phyloP scores from a whole-genome alignment of 2,329 filamentous ascomycete genomes.

The Alternaria panax region DNA sequence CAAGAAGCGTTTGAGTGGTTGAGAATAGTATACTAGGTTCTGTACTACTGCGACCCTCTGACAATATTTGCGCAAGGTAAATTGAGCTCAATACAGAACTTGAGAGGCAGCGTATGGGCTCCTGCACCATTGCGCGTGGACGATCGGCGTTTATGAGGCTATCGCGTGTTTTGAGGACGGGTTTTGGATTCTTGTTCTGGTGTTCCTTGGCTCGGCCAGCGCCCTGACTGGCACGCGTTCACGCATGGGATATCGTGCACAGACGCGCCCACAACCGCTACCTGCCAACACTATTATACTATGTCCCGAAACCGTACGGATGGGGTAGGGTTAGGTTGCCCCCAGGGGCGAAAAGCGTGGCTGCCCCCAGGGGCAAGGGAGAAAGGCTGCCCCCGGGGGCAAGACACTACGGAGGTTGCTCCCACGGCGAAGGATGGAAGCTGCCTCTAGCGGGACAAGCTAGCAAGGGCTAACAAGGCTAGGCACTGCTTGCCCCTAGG shows the following conservation, averaged over 20 bases:
- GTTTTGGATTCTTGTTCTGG: background rate
- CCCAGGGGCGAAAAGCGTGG: too few species aligned
- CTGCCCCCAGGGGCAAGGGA: too few species aligned
- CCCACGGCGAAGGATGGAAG: background rate
- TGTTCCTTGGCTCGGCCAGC: background rate
- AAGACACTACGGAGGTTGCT: too few species aligned
- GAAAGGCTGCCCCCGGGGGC: background rate
- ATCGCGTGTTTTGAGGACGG: background rate
- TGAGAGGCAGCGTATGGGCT: too few species aligned
- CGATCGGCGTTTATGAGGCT: background rate
- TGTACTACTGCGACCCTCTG: too few species aligned
- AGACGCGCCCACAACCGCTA: background rate
- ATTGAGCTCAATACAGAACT: too few species aligned
- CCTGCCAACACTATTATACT: background rate
- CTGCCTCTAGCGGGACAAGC: background rate
- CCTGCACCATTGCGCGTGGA: background rate
- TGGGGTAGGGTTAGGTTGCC: too few species aligned
- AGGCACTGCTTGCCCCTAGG: background rate
- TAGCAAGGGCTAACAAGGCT: background rate
- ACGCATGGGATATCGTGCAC: background rate
- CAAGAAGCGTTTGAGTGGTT: too few species aligned
- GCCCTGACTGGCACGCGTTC: background rate
- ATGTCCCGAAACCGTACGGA: background rate
- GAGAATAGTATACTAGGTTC: too few species aligned
- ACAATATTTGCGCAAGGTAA: too few species aligned